Conservation (phyloP, 352 stramenopile genomes). For the Peronospora farinosa region DNA sequence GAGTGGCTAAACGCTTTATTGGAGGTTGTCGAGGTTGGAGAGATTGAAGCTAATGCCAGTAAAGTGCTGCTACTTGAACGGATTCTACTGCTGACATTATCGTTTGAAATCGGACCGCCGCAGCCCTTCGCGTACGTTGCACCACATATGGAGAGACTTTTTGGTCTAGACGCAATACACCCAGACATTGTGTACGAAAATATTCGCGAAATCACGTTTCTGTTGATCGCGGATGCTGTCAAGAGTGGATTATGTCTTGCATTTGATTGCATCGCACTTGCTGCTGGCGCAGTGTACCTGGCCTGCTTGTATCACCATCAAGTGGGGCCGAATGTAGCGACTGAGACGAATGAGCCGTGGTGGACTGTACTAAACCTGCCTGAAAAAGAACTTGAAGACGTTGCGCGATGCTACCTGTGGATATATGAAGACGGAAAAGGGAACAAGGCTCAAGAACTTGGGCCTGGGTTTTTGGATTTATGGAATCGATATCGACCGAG, state of each 20-base stretch:
- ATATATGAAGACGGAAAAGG: constrained; percentile 55
- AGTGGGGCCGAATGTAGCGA: constrained; percentile 50
- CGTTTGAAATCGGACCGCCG: constrained; percentile 61
- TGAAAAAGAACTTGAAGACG: constrained; percentile 48
- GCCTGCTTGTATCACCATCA: constrained; percentile 56
- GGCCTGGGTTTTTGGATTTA: constrained; percentile 41
- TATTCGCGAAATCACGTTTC: constrained; percentile 41
- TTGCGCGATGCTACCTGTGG: constrained; percentile 51
- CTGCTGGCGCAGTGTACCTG: constrained; percentile 61
- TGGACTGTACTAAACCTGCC: constrained; percentile 54
- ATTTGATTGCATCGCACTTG: constrained; percentile 47
- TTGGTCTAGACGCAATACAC: constrained; percentile 55
- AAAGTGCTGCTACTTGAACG: constrained; percentile 69
- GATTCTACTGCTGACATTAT: constrained; percentile 66
- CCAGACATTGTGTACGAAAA: constrained; percentile 39
- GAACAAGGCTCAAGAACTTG: constrained; percentile 28
- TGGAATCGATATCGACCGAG: constrained; percentile 48
- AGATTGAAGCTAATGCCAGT: constrained; percentile 52
- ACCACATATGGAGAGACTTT: constrained; percentile 45
- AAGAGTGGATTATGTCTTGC: constrained; percentile 49
- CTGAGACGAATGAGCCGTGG: constrained; percentile 59
- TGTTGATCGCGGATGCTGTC: constrained; percentile 56
- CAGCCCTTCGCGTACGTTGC: constrained; percentile 64
- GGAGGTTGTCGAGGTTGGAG: constrained; percentile 53
- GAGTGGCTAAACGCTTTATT: constrained; percentile 58